Percentiles rank a stretch among this genome's conserved stretches.
Evolutionary conservation across 495 filamentous ascomycete genomes (phyloP).

Genomic region (Neurospora sp.): DNA sequence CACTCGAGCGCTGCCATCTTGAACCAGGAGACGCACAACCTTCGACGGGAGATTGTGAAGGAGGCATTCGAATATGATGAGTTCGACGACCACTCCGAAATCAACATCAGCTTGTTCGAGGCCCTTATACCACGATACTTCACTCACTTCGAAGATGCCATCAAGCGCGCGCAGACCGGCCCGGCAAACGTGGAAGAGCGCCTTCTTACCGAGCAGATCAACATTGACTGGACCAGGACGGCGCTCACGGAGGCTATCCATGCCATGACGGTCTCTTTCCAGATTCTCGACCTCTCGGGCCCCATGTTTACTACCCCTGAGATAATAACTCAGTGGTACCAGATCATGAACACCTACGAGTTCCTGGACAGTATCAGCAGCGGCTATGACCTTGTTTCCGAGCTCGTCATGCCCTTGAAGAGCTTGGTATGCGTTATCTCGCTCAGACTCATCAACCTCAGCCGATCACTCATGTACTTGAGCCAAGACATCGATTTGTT

Average conservation of each 20-base stretch:
- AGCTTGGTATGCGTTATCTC: conserved; percentile 63
- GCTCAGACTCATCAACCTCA: conserved; percentile 62
- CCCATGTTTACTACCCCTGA: conserved; percentile 47
- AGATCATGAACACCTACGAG: conserved; percentile 49
- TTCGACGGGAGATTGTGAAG: conserved; percentile 14
- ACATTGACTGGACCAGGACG: conserved; percentile 52
- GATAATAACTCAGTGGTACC: conserved; percentile 60
- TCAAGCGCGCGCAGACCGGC: conserved; percentile 20
- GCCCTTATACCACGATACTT: conserved; percentile 33
- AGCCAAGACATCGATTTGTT: conserved; percentile 29
- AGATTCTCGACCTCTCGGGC: conserved; percentile 48
- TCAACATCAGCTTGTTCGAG: conserved; percentile 18
- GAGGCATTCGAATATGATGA: conserved; percentile 17
- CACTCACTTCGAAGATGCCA: conserved; percentile 23
- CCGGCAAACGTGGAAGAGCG: conserved; percentile 17
- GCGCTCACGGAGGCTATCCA: conserved; percentile 60
- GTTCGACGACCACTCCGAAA: not conserved
- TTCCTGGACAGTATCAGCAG: conserved; percentile 47
- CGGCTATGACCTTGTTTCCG: conserved; percentile 34
- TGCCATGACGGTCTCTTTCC: conserved; percentile 62
- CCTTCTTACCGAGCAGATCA: conserved; percentile 37
- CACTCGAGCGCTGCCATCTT: conserved; percentile 18
- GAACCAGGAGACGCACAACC: conserved; percentile 17
- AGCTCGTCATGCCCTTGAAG: conserved; percentile 52
- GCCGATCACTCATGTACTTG: conserved; percentile 35